Evolutionary conservation across 371 early-diverging fungal genomes (phyloP), one percentile per base, ranked within the genome.

Genomic region (Smittium culicis): DNA sequence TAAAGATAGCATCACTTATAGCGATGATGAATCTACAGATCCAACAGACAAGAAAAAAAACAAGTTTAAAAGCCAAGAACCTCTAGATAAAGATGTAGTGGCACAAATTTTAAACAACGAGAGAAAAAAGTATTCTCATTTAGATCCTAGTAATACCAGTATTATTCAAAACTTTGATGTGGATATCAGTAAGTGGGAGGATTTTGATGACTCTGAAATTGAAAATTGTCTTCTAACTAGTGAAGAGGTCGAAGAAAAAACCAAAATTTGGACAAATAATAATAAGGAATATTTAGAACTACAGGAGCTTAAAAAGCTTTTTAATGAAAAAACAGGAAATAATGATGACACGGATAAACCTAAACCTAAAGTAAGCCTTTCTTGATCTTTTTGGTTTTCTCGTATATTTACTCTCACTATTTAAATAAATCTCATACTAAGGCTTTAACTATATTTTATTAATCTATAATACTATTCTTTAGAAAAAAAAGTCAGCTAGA

Each of bases 231-330:
- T 92, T 14, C 72, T 94, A 35, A 83, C 80, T 2, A 82, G 84
- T 0, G 85, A 85, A 1, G 94, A 96, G 72, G 84, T 89, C 5
- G 81, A 79, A 45, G 68, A 85, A 34, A 93, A 93, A 73, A 86
- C 87, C 0, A 79, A 78, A 66, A 79, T 93, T 27, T 96, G 96
- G 96, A 87, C 82, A 70, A 85, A 83, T 35, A 83, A 86, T 54
- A 92, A 96, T 78, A 83, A 85, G 68, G 93, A 92, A 34, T 94
- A 87, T 74, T 73, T 92, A n/a, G 82, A 81, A 61, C 88, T 86
- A 67, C 85, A 88, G 70, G 86, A 83, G 62, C 81, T 83, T 54
- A 80, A 74, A 74, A 65, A 61, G 17, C 1, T 25, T 33, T 63
- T 67, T 1, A 57, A 69, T 20, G 72, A 72, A 78, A 25, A 33